Base-by-base conservation (phyloP, 2,329 filamentous ascomycete species). In the Metarhizium brunneum region DNA sequence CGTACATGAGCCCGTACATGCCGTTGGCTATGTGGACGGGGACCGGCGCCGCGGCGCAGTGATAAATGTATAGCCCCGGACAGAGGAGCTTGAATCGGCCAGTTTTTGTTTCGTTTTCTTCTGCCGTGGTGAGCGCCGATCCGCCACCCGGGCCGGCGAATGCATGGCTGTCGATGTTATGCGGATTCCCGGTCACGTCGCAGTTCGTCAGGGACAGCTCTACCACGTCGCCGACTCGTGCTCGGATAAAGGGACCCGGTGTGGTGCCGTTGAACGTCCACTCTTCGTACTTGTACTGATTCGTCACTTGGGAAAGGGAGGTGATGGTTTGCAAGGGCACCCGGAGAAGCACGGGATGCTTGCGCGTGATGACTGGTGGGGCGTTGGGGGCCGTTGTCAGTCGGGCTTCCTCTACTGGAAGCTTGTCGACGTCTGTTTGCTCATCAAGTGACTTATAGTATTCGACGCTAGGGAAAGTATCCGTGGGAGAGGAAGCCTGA, bases 1-100 rank as follows among this genome's bases (percentile, higher is more conserved):
- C 68, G 59, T 69, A 69, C 50, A 70, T 64, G 50, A 70, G 63
- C 11, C 68, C 68, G 54, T 68, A 70, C 68, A 70, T 70, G 42
- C 68, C 68, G 54, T 70, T 70, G 16, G 67, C 67, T 40, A 70
- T 70, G 56, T 70, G 68, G 3, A 70, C 68, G 4, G 68, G 67
- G 3, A 70, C 68, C 1, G 68, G 68, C 0, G 65, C 67, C 0
- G 68, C 68, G 2, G 68, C 66, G 48, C 68, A 70, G 57, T 70
- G 68, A 58, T 70, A 70, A 1, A 68, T 32, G 50, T 63, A 70
- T 10, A 70, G 58, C 1, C 68, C 68, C 0, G 68, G 68, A 43
- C 57, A 61, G 10, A 65, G 59, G 2, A 70, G 57, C 36, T 61
- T 62, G 60, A 70, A 70, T 36, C 61, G 45, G 8, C 61, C 67